phyloP scores from a whole-genome alignment of 805 yeast genomes.

The Cyberlindnera nakhonratchasimensis region DNA sequence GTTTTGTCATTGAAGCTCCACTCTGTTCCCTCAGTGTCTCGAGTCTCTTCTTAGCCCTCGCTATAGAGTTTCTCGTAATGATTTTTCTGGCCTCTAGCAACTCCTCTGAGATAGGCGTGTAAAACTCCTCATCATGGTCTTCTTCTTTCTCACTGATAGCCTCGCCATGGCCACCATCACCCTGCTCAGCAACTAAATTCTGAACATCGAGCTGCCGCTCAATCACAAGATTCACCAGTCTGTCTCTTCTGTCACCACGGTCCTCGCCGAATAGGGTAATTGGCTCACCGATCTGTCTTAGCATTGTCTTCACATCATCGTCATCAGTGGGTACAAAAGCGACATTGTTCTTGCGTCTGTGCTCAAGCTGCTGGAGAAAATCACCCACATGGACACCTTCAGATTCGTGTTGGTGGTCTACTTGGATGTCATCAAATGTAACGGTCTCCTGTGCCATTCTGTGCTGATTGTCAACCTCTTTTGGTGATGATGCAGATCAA shows the following conservation, averaged over 20 bases:
- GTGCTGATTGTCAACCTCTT: neutral
- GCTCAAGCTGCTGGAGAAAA: conserved; percentile 26
- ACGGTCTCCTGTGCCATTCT: conserved; percentile 10
- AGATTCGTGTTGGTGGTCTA: conserved; percentile 24
- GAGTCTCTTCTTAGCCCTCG: conserved; percentile 42
- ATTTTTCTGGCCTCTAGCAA: conserved; percentile 48
- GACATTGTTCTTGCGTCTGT: conserved; percentile 27
- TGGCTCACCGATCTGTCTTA: conserved; percentile 55
- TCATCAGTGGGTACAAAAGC: conserved; percentile 61
- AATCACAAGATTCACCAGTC: conserved; percentile 47
- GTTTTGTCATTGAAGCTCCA: conserved; percentile 37
- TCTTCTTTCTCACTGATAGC: conserved; percentile 36
- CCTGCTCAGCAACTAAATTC: conserved; percentile 5
- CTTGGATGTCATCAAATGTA: conserved; percentile 23
- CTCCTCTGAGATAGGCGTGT: conserved; percentile 68
- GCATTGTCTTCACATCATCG: conserved; percentile 49
- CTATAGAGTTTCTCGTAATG: conserved; percentile 52
- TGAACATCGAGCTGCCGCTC: conserved; percentile 30
- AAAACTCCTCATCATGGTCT: conserved; percentile 74
- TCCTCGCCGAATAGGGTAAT: conserved; percentile 57
- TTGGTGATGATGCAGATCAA: neutral
- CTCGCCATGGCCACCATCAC: conserved; percentile 19
- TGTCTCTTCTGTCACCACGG: conserved; percentile 52
- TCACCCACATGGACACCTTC: conserved; percentile 29
- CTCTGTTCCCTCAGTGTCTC: conserved; percentile 31